Evolutionary conservation across 1,284 basidiomycete species (phyloP), one percentile per base, ranked within the genome.

Genomic region (Rhizoctonia solani): DNA sequence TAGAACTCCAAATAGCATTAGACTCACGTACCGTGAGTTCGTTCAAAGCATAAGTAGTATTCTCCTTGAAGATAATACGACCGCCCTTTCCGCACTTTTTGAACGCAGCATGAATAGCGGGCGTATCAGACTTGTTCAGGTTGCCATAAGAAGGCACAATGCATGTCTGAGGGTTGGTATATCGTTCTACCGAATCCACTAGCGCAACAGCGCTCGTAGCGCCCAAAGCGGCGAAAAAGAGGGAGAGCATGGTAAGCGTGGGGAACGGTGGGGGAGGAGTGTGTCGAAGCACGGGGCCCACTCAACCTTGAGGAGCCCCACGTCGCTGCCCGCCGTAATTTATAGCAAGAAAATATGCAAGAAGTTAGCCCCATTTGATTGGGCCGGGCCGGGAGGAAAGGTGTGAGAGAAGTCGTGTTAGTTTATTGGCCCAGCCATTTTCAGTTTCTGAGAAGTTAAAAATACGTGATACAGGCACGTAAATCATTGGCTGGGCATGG

Each of bases 1-100:
- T 1, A 13, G 25, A 14, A 37, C n/a, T 29, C 1, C 8, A 23
- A 19, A 42, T 9, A 19, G 19, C 44, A 11, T 29, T 8, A 39
- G 37, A 23, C 19, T 25, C n/a, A n/a, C n/a, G n/a, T n/a, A 55
- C 41, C 9, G 56, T 58, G 1, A 68, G 30, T n/a, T 63, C 58
- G 37, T 65, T 65, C 30, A 68, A 27, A 27, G 67, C 58, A 44
- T 68, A 68, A 1, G 53, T 56, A 4, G 19, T 41, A 14, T 50
- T 54, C 46, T 68, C 44, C 25, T 39, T 37, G 23, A 68, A 65
- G n/a, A 68, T 50, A 29, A 68, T 68, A 2, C 29, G 37, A 3
- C 67, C 67, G 4, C 59, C 58, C 19, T 65, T 63, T n/a, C 67
- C 67, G 25, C 67, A 68, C n/a, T 68, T 49, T 16, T 63, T 39